Base-by-base conservation (phyloP, 2,329 filamentous ascomycete species). In the Pseudogymnoascus sp. region DNA sequence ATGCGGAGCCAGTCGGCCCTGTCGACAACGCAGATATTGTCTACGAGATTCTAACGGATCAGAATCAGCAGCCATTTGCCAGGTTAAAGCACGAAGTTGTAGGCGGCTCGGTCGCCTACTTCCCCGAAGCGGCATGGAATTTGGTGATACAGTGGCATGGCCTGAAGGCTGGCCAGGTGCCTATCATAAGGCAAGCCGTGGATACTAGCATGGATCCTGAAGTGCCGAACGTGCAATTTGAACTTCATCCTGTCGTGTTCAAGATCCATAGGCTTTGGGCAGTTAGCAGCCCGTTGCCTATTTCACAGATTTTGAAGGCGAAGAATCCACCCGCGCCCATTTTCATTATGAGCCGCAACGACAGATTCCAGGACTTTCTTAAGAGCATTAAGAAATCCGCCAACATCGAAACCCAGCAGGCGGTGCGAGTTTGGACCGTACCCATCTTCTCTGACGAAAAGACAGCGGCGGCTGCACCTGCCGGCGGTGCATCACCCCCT, bases 1-100 rank as follows among this genome's bases (percentile, higher is more conserved):
- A 84, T 65, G 89, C 89, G 66, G 77, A 80, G n/a, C 82, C 82
- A 8, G 69, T 77, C 6, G 92, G 92, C 1, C 89, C 90, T 0
- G 84, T 97, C 34, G 91, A 97, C 78, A 97, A 97, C 72, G 86
- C 89, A 0, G 89, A 93, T 71, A 87, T 97, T 65, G 85, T 93
- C 61, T 79, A 87, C 64, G 82, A 87, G 66, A 79, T 82, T 37
- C 77, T 87, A 63, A 75, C 74, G 60, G 82, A 85, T 64, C 76
- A 79, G 8, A 73, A 74, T 16, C 78, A 77, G 59, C 75, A 77
- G 12, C 78, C 82, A 14, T 96, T 92, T 70, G 84, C 93, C 34
- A 87, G 89, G 2, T 80, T 97, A 49, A 89, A 87, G 68, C 84
- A 84, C 1, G 90, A 88, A 14, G 77, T 87, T 53, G 81, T 87